phyloP scores from a whole-genome alignment of 345 rosid genomes.

The Citrus reticulata region DNA sequence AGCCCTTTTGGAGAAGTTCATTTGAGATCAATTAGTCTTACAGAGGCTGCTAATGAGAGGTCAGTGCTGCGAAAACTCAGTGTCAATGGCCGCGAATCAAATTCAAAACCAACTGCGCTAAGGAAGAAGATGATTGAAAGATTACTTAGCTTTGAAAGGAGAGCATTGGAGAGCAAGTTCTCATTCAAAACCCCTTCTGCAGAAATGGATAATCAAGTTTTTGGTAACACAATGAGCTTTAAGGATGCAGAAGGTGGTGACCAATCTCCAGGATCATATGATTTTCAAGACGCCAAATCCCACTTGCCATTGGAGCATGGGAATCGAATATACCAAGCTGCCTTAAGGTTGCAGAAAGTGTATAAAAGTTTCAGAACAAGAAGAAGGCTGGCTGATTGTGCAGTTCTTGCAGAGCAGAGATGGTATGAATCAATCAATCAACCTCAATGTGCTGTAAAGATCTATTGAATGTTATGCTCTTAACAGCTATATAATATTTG shows the following conservation, averaged over 20 bases:
- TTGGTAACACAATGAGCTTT: constrained; percentile 20
- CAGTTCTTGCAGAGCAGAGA: constrained; percentile 89
- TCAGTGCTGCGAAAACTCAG: constrained; percentile 37
- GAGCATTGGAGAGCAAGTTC: constrained; percentile 19
- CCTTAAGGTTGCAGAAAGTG: constrained; percentile 80
- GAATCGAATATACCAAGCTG: constrained; percentile 48
- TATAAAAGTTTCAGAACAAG: constrained; percentile 90
- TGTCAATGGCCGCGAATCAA: constrained; percentile 33
- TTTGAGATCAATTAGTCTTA: constrained; percentile 23
- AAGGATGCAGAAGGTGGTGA: constrained; percentile 21
- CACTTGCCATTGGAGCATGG: neutral
- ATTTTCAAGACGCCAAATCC: constrained; percentile 3
- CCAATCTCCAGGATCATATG: constrained; percentile 17
- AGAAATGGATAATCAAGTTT: constrained; percentile 28
- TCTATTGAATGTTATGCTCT: neutral
- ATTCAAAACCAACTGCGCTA: constrained; percentile 24
- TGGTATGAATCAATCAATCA: constrained; percentile 42
- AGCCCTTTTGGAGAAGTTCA: constrained; percentile 24
- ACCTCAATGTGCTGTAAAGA: neutral
- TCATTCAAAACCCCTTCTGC: constrained; percentile 24
- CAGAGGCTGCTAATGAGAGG: constrained; percentile 15
- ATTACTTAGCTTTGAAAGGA: constrained; percentile 34
- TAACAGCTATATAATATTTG: neutral
- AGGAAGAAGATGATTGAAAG: constrained; percentile 18
- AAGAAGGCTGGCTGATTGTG: constrained; percentile 90